Evolutionary conservation across 768 basidiomycete genomes (phyloP), one percentile per base, ranked within the genome.

Genomic region (Asterophora lycoperdoides): DNA sequence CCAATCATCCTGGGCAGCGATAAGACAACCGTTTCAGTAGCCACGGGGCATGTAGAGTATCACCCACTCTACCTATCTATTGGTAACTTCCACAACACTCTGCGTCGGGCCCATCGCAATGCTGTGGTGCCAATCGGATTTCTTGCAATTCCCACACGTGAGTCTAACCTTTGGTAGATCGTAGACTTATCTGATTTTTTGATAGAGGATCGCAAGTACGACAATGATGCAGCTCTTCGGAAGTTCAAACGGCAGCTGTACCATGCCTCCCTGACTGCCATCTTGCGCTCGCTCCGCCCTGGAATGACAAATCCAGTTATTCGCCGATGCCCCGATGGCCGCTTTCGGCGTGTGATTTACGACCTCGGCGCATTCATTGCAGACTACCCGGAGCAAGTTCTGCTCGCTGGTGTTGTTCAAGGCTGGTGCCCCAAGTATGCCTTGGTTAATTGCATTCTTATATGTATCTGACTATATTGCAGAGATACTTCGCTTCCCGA

Each of bases 371-470:
- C 66, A 1, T 71, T 66, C 42, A 70, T 71, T 41, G 65, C 65
- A 0, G 65, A 73, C 43, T 71, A 73, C 35, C 70, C 68, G 0
- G 68, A 71, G 51, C 67, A 71, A 46, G 62, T 59, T 4, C 45
- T 60, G 5, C 47, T 70, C 1, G 52, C 68, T 0, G 58, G 65
- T 26, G 56, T 67, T 26, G 65, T 72, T 1, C 62, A 65, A 37
- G 58, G 59, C 2, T 71, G 67, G 69, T 73, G 63, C 40, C 37
- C 61, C 10, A 49, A 49, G 65, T 67, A 46, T 11, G 50, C n/a
- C n/a, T n/a, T 45, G 20, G 44, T 49, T 11, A 41, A 38, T 52
- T 3, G 50, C 17, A 44, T 44, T 32, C 34, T 30, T 5, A 14
- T 57, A 5, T 59, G 57, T 55, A n/a, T 57, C 33, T 11, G 10